A percentile compares a stretch with the other conserved stretches of the same genome.
These are phyloP conservation scores for Naematelia encephala DNA, from an alignment of 768 basidiomycete species.

Conservation along the genomic window DNA sequence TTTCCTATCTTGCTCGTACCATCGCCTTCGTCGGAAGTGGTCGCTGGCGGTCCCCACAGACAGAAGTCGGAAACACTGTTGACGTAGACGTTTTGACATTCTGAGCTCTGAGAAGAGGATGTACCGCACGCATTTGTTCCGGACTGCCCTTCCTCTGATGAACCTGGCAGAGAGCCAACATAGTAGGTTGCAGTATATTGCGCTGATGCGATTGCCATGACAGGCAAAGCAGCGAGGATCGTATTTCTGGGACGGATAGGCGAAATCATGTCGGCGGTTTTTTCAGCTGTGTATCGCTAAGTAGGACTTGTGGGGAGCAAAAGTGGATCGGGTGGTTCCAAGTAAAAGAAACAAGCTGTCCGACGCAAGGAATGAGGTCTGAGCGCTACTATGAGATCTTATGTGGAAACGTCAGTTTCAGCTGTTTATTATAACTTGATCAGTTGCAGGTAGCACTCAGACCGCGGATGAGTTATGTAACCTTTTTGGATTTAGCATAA, in stretches of 20 bases:
- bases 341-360: too few species aligned
- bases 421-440: too few species aligned
- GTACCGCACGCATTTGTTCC: conserved; percentile 67
- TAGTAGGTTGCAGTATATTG: conserved; percentile 49
- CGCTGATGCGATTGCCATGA: conserved; percentile 21
- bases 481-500: too few species aligned
- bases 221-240: conserved; percentile 9
- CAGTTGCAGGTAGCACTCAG: too few species aligned
- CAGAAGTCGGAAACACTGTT: conserved; percentile 47
- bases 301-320: too few species aligned
- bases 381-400: too few species aligned
- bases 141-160: conserved; percentile 59
- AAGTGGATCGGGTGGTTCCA: too few species aligned
- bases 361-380: too few species aligned
- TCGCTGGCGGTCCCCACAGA: conserved; percentile 45
- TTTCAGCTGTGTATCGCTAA: too few species aligned
- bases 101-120: conserved; percentile 57
- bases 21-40: conserved; percentile 27
- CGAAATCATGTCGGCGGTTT: neutral
- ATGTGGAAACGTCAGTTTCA: too few species aligned
- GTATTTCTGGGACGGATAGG: neutral
- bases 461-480: too few species aligned
- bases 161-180: conserved; percentile 24
- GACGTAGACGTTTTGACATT: conserved; percentile 59
- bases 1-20: conserved; percentile 54